A percentile compares a stretch with the other conserved stretches of the same genome.
Conservation (phyloP, 2,329 filamentous ascomycete genomes). For the Parastagonospora nodorum region DNA sequence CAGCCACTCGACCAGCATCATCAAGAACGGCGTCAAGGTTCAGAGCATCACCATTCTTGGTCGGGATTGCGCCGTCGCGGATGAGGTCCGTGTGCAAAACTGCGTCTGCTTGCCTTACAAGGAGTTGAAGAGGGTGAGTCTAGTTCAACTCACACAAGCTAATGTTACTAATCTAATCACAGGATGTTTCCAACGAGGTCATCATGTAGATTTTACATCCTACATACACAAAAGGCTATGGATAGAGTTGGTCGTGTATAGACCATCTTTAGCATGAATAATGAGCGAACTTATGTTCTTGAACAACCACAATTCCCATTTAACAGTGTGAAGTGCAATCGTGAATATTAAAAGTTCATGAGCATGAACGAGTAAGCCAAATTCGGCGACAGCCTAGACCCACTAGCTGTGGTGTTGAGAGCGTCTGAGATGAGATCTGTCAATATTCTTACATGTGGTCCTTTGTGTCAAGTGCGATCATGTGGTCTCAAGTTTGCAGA, state of each 20-base stretch:
- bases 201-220: slow-evolving; percentile 74
- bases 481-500: too few species aligned
- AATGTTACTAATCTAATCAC: slow-evolving; percentile 8
- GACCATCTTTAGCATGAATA: slow-evolving; percentile 1
- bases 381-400: too few species aligned
- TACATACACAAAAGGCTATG: neutral
- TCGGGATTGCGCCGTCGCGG: slow-evolving; percentile 92
- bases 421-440: too few species aligned
- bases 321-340: too few species aligned
- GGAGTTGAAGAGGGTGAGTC: slow-evolving; percentile 91
- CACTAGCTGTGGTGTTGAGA: too few species aligned
- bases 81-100: slow-evolving; percentile 96
- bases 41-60: slow-evolving; percentile 97
- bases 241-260: neutral
- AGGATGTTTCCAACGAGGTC: slow-evolving; percentile 84
- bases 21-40: slow-evolving; percentile 98
- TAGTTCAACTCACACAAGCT: neutral
- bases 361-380: too few species aligned
- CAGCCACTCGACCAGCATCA: slow-evolving; percentile 89
- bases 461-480: too few species aligned
- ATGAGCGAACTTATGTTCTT: slow-evolving; percentile 1
- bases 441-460: neutral
- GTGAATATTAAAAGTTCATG: too few species aligned
- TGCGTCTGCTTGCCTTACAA: slow-evolving; percentile 98
- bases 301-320: neutral